Evolutionary conservation across 345 rosid species (phyloP).

Genomic region (Corchorus capsularis): DNA sequence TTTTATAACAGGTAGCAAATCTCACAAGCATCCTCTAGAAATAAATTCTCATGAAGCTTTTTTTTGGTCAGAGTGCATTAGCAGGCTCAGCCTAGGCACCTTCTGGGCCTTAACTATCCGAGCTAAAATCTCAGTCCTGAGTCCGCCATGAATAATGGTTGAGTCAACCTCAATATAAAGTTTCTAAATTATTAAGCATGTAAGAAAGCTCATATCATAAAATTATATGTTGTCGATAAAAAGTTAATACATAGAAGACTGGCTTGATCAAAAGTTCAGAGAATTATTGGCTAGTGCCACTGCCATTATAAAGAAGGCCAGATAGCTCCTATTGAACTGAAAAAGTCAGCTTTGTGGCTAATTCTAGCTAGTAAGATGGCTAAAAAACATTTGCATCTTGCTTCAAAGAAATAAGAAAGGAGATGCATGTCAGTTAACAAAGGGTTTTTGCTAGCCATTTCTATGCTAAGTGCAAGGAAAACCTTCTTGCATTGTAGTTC

Average conservation of each 20-base stretch:
- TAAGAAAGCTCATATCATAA: not conserved
- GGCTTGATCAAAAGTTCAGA: not conserved
- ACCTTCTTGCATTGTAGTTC: not conserved
- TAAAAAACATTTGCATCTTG: not conserved
- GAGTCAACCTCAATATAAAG: constrained; percentile 5
- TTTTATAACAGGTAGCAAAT: not conserved
- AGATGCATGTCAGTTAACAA: not conserved
- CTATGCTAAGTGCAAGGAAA: not conserved
- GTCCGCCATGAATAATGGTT: not conserved
- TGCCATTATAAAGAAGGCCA: not conserved
- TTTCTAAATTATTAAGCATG: not conserved
- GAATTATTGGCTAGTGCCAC: not conserved
- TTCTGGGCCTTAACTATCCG: not conserved
- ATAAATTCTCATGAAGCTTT: not conserved
- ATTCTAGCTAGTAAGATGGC: constrained; percentile 2
- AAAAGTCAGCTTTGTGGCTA: too few relatives aligned
- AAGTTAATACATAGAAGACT: not conserved
- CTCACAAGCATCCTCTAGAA: not conserved
- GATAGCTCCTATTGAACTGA: too few relatives aligned
- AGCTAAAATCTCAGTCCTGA: not conserved
- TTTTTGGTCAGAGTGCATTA: not conserved
- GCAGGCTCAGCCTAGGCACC: not conserved
- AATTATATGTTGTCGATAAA: not conserved
- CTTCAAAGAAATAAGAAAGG: not conserved
- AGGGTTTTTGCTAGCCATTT: too few relatives aligned